phyloP scores from a whole-genome alignment of 108 stramenopile species.

The Tribonema minus region DNA sequence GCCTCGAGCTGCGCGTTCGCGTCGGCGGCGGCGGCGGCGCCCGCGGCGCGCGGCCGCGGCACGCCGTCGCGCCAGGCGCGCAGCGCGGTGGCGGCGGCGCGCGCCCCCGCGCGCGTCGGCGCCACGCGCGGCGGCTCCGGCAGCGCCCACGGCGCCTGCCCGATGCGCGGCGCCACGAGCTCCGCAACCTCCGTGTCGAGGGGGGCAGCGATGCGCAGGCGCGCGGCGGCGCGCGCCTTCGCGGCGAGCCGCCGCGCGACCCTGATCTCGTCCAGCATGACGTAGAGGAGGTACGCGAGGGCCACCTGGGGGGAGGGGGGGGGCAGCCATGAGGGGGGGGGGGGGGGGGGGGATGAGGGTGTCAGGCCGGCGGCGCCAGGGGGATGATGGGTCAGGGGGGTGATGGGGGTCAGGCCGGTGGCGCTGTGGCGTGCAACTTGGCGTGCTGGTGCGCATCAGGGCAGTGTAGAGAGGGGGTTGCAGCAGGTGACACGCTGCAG shows the following conservation, averaged over 20 bases:
- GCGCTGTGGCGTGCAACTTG: too few species aligned
- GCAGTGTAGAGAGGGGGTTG: too few species aligned
- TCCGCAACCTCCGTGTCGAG: background rate
- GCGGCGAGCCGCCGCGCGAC: background rate
- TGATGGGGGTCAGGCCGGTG: too few species aligned
- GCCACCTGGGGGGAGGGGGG: background rate
- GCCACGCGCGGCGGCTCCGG: background rate
- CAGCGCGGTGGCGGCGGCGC: background rate
- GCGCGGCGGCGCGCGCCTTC: background rate
- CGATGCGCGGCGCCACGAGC: background rate
- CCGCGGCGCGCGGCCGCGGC: background rate
- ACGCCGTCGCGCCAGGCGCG: background rate
- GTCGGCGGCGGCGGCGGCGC: background rate
- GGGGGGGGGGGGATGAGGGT: background rate
- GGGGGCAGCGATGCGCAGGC: background rate
- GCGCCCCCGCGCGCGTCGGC: background rate
- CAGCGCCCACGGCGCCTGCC: background rate
- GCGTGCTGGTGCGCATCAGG: too few species aligned
- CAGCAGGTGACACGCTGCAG: too few species aligned
- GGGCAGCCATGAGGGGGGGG: background rate
- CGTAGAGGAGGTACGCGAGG: background rate
- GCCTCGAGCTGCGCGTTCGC: constrained; percentile 10
- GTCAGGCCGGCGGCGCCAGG: background rate
- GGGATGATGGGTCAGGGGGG: too few species aligned
- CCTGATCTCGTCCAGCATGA: background rate